Evolutionary conservation across 345 rosid genomes (phyloP).

Genomic region (Isatis tinctoria): DNA sequence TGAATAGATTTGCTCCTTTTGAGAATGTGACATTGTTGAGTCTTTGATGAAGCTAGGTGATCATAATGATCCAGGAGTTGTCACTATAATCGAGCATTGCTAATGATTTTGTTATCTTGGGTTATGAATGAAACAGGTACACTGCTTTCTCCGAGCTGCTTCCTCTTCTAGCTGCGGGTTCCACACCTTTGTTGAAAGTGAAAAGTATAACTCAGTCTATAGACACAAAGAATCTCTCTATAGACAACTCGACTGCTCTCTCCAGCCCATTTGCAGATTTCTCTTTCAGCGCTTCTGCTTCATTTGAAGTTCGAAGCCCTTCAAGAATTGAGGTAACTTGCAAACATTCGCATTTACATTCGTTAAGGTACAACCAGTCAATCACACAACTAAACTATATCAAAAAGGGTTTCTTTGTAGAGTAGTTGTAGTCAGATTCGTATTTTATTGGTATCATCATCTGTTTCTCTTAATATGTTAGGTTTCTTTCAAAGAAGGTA

Average conservation of each 20-base stretch:
- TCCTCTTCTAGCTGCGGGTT: constrained; percentile 79
- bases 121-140: constrained; percentile 53
- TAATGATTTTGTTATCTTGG: neutral
- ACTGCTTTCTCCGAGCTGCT: constrained; percentile 90
- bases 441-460: neutral
- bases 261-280: constrained; percentile 78
- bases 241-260: constrained; percentile 64
- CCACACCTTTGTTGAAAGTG: constrained; percentile 70
- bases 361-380: neutral
- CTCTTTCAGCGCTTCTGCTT: constrained; percentile 81
- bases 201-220: constrained; percentile 64
- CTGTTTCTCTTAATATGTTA: constrained; percentile 20
- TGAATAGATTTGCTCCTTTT: neutral
- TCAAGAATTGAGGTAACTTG: constrained; percentile 74
- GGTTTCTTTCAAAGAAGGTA: constrained; percentile 91
- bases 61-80: too few species aligned
- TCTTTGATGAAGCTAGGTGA: neutral
- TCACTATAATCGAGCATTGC: neutral
- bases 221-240: constrained; percentile 45
- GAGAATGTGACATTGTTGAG: constrained; percentile 2
- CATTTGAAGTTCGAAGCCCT: constrained; percentile 75
- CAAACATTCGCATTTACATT: neutral
- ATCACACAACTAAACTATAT: neutral
- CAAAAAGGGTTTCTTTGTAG: neutral
- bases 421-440: neutral